Conservation (phyloP, 805 yeast species). For the Barnettozyma populi region DNA sequence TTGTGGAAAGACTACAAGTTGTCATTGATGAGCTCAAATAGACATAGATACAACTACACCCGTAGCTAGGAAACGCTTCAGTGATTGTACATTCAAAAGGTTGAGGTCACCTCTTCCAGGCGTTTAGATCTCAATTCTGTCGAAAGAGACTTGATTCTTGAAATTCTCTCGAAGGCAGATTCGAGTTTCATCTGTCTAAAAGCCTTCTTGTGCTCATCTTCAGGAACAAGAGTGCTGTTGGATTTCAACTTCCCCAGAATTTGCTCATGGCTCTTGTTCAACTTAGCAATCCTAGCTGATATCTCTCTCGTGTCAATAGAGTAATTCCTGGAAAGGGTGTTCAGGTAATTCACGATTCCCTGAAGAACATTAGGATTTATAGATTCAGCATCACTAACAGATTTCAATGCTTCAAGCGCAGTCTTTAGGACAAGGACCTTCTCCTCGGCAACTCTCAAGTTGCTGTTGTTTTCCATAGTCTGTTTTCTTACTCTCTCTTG, state of each 20-base stretch:
- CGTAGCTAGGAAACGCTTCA: neutral
- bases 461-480: conserved; percentile 1
- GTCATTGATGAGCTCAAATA: conserved; percentile 23
- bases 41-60: neutral
- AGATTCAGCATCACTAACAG: conserved; percentile 8
- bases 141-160: conserved; percentile 4
- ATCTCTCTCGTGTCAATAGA: conserved; percentile 17
- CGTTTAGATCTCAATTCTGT: conserved; percentile 7
- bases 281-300: conserved; percentile 15
- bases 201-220: conserved; percentile 10
- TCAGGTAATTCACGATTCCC: conserved; percentile 15
- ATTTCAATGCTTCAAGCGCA: conserved; percentile 2
- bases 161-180: conserved; percentile 10
- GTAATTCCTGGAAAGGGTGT: conserved; percentile 14
- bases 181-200: conserved; percentile 15
- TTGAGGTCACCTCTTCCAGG: conserved; percentile 12
- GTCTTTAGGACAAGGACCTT: conserved; percentile 18
- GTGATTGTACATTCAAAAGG: conserved; percentile 5
- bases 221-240: conserved; percentile 3
- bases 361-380: conserved; percentile 13
- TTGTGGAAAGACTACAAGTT: conserved; percentile 46
- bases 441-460: conserved; percentile 18
- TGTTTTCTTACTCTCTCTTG: conserved; percentile 18
- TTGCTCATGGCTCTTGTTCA: conserved; percentile 19
- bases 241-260: conserved; percentile 12